Evolutionary conservation across 2,329 filamentous ascomycete genomes (phyloP).

Genomic region (Mycosphaerella sp.): DNA sequence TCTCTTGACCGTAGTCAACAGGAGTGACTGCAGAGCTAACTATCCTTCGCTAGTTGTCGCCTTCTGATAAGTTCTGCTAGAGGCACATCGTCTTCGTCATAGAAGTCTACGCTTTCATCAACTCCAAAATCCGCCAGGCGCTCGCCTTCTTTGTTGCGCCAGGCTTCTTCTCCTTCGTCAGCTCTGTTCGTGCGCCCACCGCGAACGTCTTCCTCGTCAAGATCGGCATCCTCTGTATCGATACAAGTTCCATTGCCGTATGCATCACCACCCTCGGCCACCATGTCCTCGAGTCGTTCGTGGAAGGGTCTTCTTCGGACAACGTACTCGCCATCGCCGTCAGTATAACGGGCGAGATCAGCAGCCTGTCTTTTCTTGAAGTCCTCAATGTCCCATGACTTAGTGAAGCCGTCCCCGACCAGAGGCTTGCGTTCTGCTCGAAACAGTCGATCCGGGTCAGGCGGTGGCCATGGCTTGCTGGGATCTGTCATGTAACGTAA

Average conservation of each 20-base stretch:
- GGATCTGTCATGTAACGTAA: conserved; percentile 37
- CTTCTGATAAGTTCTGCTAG: conserved; percentile 61
- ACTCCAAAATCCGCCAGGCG: conserved; percentile 70
- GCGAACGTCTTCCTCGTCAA: conserved; percentile 30
- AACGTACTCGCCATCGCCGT: conserved; percentile 26
- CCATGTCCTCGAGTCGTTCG: conserved; percentile 32
- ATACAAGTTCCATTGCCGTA: conserved; percentile 22
- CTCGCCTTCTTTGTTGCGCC: conserved; percentile 72
- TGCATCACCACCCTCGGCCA: conserved; percentile 15
- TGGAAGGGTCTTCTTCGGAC: conserved; percentile 41
- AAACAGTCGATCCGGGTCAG: conserved; percentile 45
- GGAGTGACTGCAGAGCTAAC: not conserved
- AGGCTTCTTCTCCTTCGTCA: conserved; percentile 51
- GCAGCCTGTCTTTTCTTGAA: conserved; percentile 51
- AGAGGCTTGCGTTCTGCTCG: conserved; percentile 25
- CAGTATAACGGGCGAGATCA: conserved; percentile 42
- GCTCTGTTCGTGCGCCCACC: conserved; percentile 11
- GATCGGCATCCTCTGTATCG: conserved; percentile 44
- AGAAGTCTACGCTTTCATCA: conserved; percentile 67
- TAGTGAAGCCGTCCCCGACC: conserved; percentile 35
- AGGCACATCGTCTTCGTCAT: conserved; percentile 63
- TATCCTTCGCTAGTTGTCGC: conserved; percentile 29
- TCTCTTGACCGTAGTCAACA: too few relatives aligned
- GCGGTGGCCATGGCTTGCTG: conserved; percentile 44
- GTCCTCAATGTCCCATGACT: conserved; percentile 43